Evolutionary conservation across 768 basidiomycete genomes (phyloP), one percentile per base, ranked within the genome.

Genomic region (Boletellus ananas): DNA sequence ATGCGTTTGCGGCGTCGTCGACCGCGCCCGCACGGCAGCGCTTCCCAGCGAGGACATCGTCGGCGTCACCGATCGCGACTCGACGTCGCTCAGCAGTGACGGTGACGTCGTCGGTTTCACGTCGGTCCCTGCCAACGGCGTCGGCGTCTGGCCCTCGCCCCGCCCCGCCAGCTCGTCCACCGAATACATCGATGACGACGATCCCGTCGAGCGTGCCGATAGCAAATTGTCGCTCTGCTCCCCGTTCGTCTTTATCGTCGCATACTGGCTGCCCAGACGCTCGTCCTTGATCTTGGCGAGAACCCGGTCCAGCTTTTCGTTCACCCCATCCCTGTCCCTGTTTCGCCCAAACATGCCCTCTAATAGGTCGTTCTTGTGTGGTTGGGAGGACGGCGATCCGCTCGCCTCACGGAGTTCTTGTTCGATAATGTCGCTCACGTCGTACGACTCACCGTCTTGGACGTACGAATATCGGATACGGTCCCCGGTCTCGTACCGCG

Each of bases 391-490:
- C 27, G 72, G 66, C 13, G 60, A 41, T 14, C 60, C 62, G 34
- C 67, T 70, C 34, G 72, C 73, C 25, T 78, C 81, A n/a, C 80
- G 73, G 77, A 89, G 87, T 58, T 95, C 95, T 67, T 90, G 83
- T 63, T 94, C 92, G 41, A 97, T 79, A 43, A 96, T 85, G 55
- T 95, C 87, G 60, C 90, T 93, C 64, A 98, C 92, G 66, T 98
- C 95, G 60, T 85, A 88, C 0, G 87, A 87, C 70, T 90, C 90
- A 3, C 94, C 95, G 54, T 94, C 91, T 54, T 92, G 85, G 36
- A 97, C 87, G 65, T 92, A 97, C 34, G 94, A 96, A 66, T 99
- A 99, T 0, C 94, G 85, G 71, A 93, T 86, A 40, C 76, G 73
- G 55, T 90, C 87, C 36, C 78, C 81, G 6, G 70, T 64, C 18